Base-by-base conservation (phyloP, 2,329 filamentous ascomycete species). In the Xylaria sp. region DNA sequence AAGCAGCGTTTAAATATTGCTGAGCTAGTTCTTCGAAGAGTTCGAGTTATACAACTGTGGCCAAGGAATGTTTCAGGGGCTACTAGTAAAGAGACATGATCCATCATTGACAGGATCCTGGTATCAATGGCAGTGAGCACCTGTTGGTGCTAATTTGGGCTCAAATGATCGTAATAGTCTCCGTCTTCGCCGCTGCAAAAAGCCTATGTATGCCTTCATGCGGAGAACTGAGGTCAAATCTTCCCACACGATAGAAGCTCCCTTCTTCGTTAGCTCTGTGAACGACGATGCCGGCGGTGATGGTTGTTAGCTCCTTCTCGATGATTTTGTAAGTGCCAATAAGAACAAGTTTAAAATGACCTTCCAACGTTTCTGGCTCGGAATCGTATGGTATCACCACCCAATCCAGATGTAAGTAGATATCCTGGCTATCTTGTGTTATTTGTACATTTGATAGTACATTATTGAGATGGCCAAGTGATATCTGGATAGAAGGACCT, bases 341-440 rank as follows among this genome's bases (percentile, higher is more conserved):
- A 2, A 51, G 44, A n/a, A 61, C 58, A 28, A 61, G 58, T 28
- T 61, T 61, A 28, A 61, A 51, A 18, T 15, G 39, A 25, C 28
- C 58, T 18, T 25, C 2, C 15, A 61, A 37, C 1, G 25, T 44
- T 28, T 20, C 46, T 37, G 28, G 28, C 5, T 61, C 28, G 1
- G 28, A 28, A 5, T 28, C 28, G 28, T 28, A 4, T 31, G 44
- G 50, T 25, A 37, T 41, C 44, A 60, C 44, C 25, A 13, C 7
- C 58, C 58, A 61, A 18, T 61, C 58, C 10, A 61, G n/a, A 18
- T 39, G 51, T n/a, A 61, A 61, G 44, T 31, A 61, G 25, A 61
- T 39, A 25, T 61, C 44, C 10, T 23, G 28, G 44, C 46, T 44
- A 51, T 25, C n/a, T 12, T 51, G 18, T 18, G n/a, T 18, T 51